Evolutionary conservation across 2,329 filamentous ascomycete species (phyloP).

Genomic region (Penicillium sp.): DNA sequence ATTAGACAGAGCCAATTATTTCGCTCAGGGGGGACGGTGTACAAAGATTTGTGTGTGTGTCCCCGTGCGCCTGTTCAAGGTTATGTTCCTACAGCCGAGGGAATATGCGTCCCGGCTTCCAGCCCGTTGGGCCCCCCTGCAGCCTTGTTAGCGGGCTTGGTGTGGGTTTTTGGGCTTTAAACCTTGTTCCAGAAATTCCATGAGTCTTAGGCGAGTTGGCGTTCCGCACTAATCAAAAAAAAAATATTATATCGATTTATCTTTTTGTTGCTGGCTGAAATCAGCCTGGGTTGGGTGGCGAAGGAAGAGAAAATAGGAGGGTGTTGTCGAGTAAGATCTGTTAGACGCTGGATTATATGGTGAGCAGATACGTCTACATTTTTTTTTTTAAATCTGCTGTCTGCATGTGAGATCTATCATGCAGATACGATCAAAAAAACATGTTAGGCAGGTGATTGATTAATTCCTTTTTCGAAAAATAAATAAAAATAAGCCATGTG

Average conservation of each 20-base stretch:
- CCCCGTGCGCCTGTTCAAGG: conserved; percentile 16
- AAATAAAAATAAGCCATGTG: conserved; percentile 21
- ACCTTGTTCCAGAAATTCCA: conserved; percentile 18
- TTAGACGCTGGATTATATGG: background rate
- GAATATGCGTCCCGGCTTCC: conserved; percentile 5
- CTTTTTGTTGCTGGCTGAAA: background rate
- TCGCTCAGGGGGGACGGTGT: conserved; percentile 1
- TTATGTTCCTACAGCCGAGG: conserved; percentile 17
- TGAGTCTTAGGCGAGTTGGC: conserved; percentile 1
- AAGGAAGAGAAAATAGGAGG: background rate
- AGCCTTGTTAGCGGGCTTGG: conserved; percentile 4
- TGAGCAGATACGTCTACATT: conserved; percentile 5
- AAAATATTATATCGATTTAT: background rate
- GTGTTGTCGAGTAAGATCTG: background rate
- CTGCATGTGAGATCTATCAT: conserved; percentile 14
- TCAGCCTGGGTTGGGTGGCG: conserved; percentile 1
- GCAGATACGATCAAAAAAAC: conserved; percentile 4
- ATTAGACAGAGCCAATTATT: background rate
- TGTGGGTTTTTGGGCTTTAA: conserved; percentile 10
- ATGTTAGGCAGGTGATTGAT: background rate
- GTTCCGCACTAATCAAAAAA: background rate
- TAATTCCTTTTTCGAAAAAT: background rate
- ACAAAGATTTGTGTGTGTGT: background rate
- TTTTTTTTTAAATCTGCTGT: background rate
- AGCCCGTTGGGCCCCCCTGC: conserved; percentile 17